Evolutionary conservation across 257 asterid species (phyloP).

Genomic region (Solanum neorickii): DNA sequence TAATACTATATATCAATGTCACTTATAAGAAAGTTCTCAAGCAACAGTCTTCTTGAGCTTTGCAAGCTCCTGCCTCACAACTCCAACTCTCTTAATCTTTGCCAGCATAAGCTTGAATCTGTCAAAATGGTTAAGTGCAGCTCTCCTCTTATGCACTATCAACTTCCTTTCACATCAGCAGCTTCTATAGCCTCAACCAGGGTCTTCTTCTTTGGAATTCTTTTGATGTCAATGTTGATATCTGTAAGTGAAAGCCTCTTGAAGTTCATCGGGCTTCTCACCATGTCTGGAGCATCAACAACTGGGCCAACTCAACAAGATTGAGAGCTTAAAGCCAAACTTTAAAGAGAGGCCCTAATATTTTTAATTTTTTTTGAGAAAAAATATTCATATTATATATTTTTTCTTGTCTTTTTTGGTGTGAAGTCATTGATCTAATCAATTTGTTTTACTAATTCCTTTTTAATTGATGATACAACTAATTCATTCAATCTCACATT

Average conservation of each 20-base stretch:
- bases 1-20: not conserved
- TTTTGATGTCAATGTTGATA: constrained; percentile 71
- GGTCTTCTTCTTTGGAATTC: constrained; percentile 76
- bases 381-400: too few relatives aligned
- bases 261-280: constrained; percentile 82
- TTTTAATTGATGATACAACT: too few relatives aligned
- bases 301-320: not conserved
- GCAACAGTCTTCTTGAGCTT: constrained; percentile 37
- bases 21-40: not conserved
- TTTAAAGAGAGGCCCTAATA: too few relatives aligned
- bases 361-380: too few relatives aligned
- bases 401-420: too few relatives aligned
- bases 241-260: constrained; percentile 85
- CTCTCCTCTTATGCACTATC: constrained; percentile 85
- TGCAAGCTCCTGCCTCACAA: constrained; percentile 82
- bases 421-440: too few relatives aligned
- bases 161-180: constrained; percentile 91
- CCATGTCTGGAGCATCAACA: constrained; percentile 91
- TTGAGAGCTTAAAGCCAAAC: too few relatives aligned
- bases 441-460: too few relatives aligned
- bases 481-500: too few relatives aligned
- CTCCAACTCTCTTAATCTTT: constrained; percentile 82
- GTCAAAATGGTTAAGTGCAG: constrained; percentile 66
- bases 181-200: constrained; percentile 88
- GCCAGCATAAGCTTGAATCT: constrained; percentile 86